These are phyloP conservation scores for Erysimum cheiranthoides DNA, from an alignment of 345 rosid species.

Conservation along the genomic window DNA sequence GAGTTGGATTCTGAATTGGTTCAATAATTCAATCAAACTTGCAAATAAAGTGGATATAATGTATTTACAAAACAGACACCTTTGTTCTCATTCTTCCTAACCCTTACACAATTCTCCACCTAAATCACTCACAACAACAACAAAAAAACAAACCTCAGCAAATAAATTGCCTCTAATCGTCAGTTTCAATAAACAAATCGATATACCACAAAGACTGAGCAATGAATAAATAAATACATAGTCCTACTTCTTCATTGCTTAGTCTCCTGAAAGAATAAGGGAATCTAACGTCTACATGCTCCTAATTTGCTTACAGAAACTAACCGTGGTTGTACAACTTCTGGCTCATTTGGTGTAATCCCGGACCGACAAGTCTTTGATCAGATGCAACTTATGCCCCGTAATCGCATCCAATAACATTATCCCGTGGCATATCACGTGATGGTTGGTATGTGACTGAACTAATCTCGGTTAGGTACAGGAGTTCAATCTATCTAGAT, in stretches of 20 bases:
- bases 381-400: slow-evolving; percentile 32
- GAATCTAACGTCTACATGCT: slow-evolving; percentile 47
- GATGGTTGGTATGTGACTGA: slow-evolving; percentile 30
- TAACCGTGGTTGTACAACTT: slow-evolving; percentile 41
- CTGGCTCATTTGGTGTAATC: slow-evolving; percentile 25
- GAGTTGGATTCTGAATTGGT: slow-evolving; percentile 1
- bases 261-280: slow-evolving; percentile 76
- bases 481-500: slow-evolving; percentile 46
- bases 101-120: slow-evolving; percentile 45
- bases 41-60: slow-evolving; percentile 37
- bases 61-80: slow-evolving; percentile 42
- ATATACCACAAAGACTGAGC: slow-evolving; percentile 39
- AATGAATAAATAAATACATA: slow-evolving; percentile 38
- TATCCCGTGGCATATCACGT: background rate
- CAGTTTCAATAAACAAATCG: slow-evolving; percentile 43
- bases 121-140: slow-evolving; percentile 36
- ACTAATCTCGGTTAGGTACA: slow-evolving; percentile 27
- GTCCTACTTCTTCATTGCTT: slow-evolving; percentile 42
- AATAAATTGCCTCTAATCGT: slow-evolving; percentile 31
- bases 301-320: slow-evolving; percentile 47
- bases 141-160: slow-evolving; percentile 35
- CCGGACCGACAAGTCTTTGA: slow-evolving; percentile 3
- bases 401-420: slow-evolving; percentile 10
- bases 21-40: slow-evolving; percentile 32
- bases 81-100: slow-evolving; percentile 19